These are phyloP conservation scores for Cercophora scortea DNA, from an alignment of 495 filamentous ascomycete genomes.

Conservation along the genomic window DNA sequence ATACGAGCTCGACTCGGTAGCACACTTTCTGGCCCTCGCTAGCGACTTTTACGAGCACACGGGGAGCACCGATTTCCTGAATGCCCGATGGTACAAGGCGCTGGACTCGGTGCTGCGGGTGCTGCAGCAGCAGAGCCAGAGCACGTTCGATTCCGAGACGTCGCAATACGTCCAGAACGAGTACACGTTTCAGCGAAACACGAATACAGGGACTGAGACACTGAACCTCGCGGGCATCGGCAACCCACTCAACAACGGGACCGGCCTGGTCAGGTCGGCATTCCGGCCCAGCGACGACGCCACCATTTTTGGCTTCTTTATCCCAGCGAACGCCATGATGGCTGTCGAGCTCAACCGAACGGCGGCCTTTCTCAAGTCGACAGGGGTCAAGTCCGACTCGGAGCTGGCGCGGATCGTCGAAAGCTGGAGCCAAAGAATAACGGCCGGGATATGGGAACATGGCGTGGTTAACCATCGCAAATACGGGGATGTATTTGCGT, in stretches of 20 bases:
- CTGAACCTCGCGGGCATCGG: constrained; percentile 74
- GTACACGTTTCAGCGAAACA: constrained; percentile 80
- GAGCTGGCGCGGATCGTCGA: constrained; percentile 47
- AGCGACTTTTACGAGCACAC: constrained; percentile 84
- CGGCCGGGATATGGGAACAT: constrained; percentile 73
- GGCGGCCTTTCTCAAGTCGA: constrained; percentile 56
- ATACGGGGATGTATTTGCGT: constrained; percentile 89
- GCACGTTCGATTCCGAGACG: constrained; percentile 65
- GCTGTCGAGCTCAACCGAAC: constrained; percentile 78
- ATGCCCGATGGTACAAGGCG: constrained; percentile 69
- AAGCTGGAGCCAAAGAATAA: constrained; percentile 59
- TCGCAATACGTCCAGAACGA: constrained; percentile 58
- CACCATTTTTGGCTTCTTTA: constrained; percentile 92
- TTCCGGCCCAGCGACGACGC: constrained; percentile 97
- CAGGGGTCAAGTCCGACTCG: constrained; percentile 37
- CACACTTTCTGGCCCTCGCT: constrained; percentile 76
- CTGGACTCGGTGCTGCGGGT: constrained; percentile 64
- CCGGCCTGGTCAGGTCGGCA: constrained; percentile 80
- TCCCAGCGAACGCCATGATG: constrained; percentile 95
- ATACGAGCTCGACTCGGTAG: constrained; percentile 94
- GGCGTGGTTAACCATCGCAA: constrained; percentile 79
- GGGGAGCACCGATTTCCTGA: constrained; percentile 68
- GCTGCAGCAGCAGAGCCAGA: constrained; percentile 67
- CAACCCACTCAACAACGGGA: constrained; percentile 80
- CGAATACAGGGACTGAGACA: constrained; percentile 82